Conservation (phyloP, 805 yeast species). For the Brettanomyces bruxellensis region DNA sequence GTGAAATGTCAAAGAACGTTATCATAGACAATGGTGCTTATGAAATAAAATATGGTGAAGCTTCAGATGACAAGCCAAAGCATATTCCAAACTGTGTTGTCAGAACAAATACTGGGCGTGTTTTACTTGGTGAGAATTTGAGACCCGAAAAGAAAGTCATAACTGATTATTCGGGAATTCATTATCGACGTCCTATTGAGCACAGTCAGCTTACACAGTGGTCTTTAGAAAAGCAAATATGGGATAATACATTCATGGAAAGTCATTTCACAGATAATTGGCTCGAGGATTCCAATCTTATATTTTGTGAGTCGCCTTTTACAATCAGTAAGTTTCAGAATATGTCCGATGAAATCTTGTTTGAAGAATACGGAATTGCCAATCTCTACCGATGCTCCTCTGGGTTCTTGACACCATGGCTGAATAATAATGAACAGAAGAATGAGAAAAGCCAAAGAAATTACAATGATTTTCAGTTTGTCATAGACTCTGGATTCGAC, state of each 20-base stretch:
- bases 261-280: conserved; percentile 28
- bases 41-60: conserved; percentile 58
- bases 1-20: conserved; percentile 24
- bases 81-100: conserved; percentile 62
- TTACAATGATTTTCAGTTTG: conserved; percentile 55
- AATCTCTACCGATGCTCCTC: conserved; percentile 60
- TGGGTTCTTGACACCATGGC: conserved; percentile 58
- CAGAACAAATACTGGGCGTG: conserved; percentile 64
- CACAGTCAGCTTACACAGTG: conserved; percentile 85
- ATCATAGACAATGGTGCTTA: conserved; percentile 90
- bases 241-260: conserved; percentile 67
- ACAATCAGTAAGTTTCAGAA: conserved; percentile 74
- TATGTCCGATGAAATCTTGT: conserved; percentile 83
- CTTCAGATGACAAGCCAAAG: conserved; percentile 34
- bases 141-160: conserved; percentile 19
- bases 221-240: conserved; percentile 81
- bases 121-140: conserved; percentile 66
- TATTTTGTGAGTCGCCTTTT: conserved; percentile 74
- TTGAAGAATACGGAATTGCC: conserved; percentile 85
- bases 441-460: conserved; percentile 11
- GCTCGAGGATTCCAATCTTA: conserved; percentile 42
- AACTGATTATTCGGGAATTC: conserved; percentile 65
- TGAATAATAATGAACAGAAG: conserved; percentile 8
- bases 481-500: conserved; percentile 82
- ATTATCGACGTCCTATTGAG: conserved; percentile 74